These are phyloP conservation scores for Byssothecium circinans DNA, from an alignment of 2,329 filamentous ascomycete species.

Conservation along the genomic window DNA sequence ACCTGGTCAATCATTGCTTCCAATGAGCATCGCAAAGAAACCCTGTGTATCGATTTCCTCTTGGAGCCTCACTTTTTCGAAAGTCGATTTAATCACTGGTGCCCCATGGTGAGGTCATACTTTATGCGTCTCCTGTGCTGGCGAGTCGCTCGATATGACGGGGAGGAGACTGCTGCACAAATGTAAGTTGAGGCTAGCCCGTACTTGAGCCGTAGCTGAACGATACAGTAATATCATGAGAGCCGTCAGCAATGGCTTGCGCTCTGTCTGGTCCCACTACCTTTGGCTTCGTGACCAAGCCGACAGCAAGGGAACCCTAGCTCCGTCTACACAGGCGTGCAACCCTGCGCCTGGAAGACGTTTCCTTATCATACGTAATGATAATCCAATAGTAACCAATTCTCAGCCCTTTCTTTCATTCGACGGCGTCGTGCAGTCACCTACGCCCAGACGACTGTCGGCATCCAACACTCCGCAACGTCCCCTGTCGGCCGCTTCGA, in stretches of 20 bases:
- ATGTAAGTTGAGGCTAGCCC: slow-evolving; percentile 55
- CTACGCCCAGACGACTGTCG: slow-evolving; percentile 38
- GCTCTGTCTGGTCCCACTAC: slow-evolving; percentile 77
- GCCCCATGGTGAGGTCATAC: slow-evolving; percentile 90
- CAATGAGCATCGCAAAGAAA: slow-evolving; percentile 67
- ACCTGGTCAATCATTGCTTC: slow-evolving; percentile 74
- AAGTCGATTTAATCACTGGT: slow-evolving; percentile 89
- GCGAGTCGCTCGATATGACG: slow-evolving; percentile 78
- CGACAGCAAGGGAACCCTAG: slow-evolving; percentile 57
- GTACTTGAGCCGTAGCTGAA: background rate
- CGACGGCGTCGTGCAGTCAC: slow-evolving; percentile 57
- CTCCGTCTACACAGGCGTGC: slow-evolving; percentile 77
- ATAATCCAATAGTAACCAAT: slow-evolving; percentile 60
- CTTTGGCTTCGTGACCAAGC: slow-evolving; percentile 71
- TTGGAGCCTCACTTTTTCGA: slow-evolving; percentile 75
- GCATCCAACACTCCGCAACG: slow-evolving; percentile 24
- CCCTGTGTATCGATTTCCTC: slow-evolving; percentile 74
- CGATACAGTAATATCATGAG: slow-evolving; percentile 66
- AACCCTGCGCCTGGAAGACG: slow-evolving; percentile 81
- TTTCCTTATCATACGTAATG: slow-evolving; percentile 86
- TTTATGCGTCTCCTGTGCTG: slow-evolving; percentile 90
- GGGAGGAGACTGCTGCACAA: slow-evolving; percentile 65
- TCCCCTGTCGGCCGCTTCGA: slow-evolving; percentile 32
- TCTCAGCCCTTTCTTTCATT: slow-evolving; percentile 63
- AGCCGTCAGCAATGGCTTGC: slow-evolving; percentile 67